phyloP scores from a whole-genome alignment of 257 asterid species.

The Marsdenia floribunda region DNA sequence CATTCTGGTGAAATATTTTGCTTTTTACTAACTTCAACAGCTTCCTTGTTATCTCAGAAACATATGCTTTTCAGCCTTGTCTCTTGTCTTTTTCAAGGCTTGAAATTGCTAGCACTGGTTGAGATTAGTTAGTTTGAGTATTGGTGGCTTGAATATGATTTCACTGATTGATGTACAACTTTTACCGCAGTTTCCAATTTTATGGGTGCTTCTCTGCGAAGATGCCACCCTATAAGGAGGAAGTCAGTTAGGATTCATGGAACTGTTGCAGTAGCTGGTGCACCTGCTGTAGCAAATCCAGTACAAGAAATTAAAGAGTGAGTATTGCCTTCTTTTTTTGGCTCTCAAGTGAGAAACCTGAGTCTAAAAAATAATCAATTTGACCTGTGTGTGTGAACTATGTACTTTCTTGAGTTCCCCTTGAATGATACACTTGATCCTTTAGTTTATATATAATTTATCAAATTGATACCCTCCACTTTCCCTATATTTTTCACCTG shows the following conservation, averaged over 20 bases:
- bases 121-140: not conserved
- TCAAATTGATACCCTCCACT: not conserved
- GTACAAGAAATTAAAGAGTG: slow-evolving; percentile 57
- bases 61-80: not conserved
- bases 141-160: not conserved
- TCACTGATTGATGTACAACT: not conserved
- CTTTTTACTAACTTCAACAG: not conserved
- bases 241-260: slow-evolving; percentile 25
- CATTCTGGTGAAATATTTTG: not conserved
- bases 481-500: not conserved
- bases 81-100: slow-evolving; percentile 1
- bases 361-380: not conserved
- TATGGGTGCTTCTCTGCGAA: slow-evolving; percentile 33
- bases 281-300: slow-evolving; percentile 43
- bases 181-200: slow-evolving; percentile 40
- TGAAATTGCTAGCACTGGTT: not conserved
- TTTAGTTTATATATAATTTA: not conserved
- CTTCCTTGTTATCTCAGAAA: not conserved
- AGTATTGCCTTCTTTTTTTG: slow-evolving; percentile 15
- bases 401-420: not conserved
- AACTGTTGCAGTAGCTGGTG: slow-evolving; percentile 24
- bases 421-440: not conserved
- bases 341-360: not conserved
- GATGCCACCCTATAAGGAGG: slow-evolving; percentile 25
- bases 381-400: not conserved